A percentile compares a stretch with the other conserved stretches of the same genome.
Evolutionary conservation across 495 filamentous ascomycete species (phyloP).

Genomic region (Aspergillus panamensis): DNA sequence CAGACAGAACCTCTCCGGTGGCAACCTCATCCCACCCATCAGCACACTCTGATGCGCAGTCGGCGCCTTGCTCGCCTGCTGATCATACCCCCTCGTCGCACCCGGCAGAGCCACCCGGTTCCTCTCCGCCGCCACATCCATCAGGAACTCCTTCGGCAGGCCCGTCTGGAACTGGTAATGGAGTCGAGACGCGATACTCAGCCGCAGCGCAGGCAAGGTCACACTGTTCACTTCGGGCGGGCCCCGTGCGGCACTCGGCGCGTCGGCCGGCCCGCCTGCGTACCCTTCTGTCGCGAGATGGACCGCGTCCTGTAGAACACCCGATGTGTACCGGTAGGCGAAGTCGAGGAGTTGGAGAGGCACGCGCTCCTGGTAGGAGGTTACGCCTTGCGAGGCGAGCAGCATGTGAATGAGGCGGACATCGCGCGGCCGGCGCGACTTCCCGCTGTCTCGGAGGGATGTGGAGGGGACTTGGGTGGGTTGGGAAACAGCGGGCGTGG

Average conservation of each 20-base stretch:
- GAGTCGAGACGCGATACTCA: conserved; percentile 60
- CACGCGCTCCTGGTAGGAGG: conserved; percentile 88
- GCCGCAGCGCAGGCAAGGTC: conserved; percentile 53
- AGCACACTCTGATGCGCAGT: conserved; percentile 34
- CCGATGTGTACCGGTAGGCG: conserved; percentile 76
- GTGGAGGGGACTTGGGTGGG: conserved; percentile 46
- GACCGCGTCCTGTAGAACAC: conserved; percentile 48
- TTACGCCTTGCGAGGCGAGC: conserved; percentile 81
- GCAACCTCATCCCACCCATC: conserved; percentile 72
- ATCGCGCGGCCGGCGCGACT: conserved; percentile 78
- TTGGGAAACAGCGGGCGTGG: conserved; percentile 26
- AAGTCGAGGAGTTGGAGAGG: conserved; percentile 94
- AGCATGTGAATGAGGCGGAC: conserved; percentile 88
- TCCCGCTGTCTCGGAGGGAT: conserved; percentile 57
- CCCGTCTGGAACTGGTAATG: conserved; percentile 63
- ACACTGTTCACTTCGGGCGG: conserved; percentile 44
- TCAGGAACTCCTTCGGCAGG: conserved; percentile 79
- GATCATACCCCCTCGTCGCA: conserved; percentile 63
- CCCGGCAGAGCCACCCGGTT: conserved; percentile 79
- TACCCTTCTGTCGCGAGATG: conserved; percentile 54
- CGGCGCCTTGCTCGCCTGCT: conserved; percentile 19
- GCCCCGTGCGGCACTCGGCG: conserved; percentile 24
- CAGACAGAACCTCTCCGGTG: conserved; percentile 87
- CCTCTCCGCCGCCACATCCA: conserved; percentile 76
- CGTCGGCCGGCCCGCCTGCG: conserved; percentile 34